Base-by-base conservation (phyloP, 805 yeast species). In the Debaryomyces hansenii region DNA sequence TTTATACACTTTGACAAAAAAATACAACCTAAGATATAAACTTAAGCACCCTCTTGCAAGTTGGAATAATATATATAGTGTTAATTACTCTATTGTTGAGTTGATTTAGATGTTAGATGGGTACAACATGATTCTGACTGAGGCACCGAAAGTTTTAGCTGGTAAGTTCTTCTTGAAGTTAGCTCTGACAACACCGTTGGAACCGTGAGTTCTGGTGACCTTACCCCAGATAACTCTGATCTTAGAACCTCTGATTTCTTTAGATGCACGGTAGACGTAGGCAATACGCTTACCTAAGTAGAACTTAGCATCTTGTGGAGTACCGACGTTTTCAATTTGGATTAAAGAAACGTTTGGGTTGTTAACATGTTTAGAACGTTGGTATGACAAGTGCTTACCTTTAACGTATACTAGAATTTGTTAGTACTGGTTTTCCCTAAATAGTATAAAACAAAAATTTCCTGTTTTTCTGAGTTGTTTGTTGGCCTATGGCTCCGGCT, bases 141-240 rank as follows among this genome's bases (percentile, higher is more conserved):
- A 86, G 74, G 99, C 97, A 82, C 99, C 99, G 77, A 94, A 92
- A 67, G 98, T 90, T 88, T 92, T 91, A 66, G 99, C 91, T 78
- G 99, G 99, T 74, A 94, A 86, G 91, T 94, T 94, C 79, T 87
- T 84, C 83, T 89, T 91, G 96, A 94, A 94, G 80, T 85, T 89
- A 70, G 99, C 98, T 82, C 99, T 92, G 66, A 94, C 97, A 63
- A 89, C 81, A 81, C 99, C 99, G 69, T 85, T 80, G 91, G 84
- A 89, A 78, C 99, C 99, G 87, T 94, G 99, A 65, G 97, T 82
- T 86, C 98, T 91, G 80, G 95, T 81, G 65, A 94, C 83, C 83
- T 92, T 92, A 78, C 99, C 99, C 99, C 99, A 94, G 82, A 94
- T 90, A 70, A 94, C 97, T 83, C 98, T 90, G 83, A 92, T 89